A percentile compares a stretch with the other conserved stretches of the same genome.
Conservation (phyloP, 495 filamentous ascomycete species). For the Elasticomyces elasticus region DNA sequence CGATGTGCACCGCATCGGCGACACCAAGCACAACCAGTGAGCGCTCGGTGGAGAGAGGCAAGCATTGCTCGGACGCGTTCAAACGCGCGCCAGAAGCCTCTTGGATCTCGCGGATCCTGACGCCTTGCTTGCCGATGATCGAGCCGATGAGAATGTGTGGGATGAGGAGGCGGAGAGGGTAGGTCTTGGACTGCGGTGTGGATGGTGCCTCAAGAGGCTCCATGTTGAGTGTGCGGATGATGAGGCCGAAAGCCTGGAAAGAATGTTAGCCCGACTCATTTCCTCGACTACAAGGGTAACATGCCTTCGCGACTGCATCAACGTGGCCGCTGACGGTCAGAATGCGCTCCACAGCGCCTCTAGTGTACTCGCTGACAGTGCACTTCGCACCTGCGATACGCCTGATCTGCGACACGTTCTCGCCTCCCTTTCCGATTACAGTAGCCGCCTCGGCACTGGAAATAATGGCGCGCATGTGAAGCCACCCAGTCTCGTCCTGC, state of each 20-base stretch:
- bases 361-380: conserved; percentile 94
- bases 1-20: conserved; percentile 79
- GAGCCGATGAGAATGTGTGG: conserved; percentile 96
- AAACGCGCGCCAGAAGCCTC: conserved; percentile 92
- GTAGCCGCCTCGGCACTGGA: conserved; percentile 95
- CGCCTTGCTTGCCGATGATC: conserved; percentile 93
- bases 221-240: conserved; percentile 96
- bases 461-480: conserved; percentile 91
- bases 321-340: conserved; percentile 91
- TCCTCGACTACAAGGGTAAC: conserved; percentile 19
- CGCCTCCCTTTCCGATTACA: conserved; percentile 94
- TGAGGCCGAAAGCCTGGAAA: conserved; percentile 83
- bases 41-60: conserved; percentile 87
- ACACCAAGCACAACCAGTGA: conserved; percentile 64
- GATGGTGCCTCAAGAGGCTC: conserved; percentile 80
- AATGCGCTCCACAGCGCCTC: conserved; percentile 92
- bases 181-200: conserved; percentile 88
- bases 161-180: conserved; percentile 87
- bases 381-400: conserved; percentile 89
- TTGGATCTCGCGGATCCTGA: conserved; percentile 95
- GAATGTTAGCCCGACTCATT: neutral
- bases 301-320: conserved; percentile 93
- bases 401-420: conserved; percentile 93
- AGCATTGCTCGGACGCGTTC: conserved; percentile 89
- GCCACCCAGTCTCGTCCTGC: conserved; percentile 89